phyloP scores from a whole-genome alignment of 2,329 filamentous ascomycete species.

The Neofusicoccum ribis region DNA sequence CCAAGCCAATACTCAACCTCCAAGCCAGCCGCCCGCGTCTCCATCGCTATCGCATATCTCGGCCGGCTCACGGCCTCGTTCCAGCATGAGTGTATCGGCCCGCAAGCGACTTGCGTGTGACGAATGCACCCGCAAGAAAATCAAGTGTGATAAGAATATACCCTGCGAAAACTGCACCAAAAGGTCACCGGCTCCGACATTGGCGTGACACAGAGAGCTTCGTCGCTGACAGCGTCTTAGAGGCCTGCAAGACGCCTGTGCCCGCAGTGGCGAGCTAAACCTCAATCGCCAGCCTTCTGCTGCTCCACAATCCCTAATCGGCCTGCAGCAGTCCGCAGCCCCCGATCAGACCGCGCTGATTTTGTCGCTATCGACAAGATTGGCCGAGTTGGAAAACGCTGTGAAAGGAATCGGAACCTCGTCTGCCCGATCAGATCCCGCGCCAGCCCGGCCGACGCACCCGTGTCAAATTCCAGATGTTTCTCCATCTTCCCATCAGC shows the following conservation, averaged over 20 bases:
- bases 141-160: slow-evolving; percentile 44
- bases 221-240: slow-evolving; percentile 8
- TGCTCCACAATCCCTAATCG: background rate
- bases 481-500: background rate
- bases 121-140: slow-evolving; percentile 35
- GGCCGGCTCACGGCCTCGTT: no score
- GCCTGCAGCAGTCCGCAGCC: background rate
- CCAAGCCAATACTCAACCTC: no score
- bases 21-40: no score
- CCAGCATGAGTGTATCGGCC: background rate
- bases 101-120: slow-evolving; percentile 29
- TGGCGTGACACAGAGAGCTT: background rate
- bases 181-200: slow-evolving; percentile 25
- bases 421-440: background rate
- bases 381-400: slow-evolving; percentile 30
- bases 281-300: slow-evolving; percentile 20
- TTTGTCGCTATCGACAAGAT: slow-evolving; percentile 27
- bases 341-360: slow-evolving; percentile 19
- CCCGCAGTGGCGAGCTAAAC: slow-evolving; percentile 21
- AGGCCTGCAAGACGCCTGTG: slow-evolving; percentile 24
- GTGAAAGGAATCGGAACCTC: slow-evolving; percentile 14
- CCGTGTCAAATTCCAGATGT: no score
- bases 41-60: no score
- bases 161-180: slow-evolving; percentile 44
- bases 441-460: slow-evolving; percentile 10